Percentiles rank a stretch among this genome's conserved stretches.
Conservation (phyloP, 306 rosid species). For the Vigna mungo region DNA sequence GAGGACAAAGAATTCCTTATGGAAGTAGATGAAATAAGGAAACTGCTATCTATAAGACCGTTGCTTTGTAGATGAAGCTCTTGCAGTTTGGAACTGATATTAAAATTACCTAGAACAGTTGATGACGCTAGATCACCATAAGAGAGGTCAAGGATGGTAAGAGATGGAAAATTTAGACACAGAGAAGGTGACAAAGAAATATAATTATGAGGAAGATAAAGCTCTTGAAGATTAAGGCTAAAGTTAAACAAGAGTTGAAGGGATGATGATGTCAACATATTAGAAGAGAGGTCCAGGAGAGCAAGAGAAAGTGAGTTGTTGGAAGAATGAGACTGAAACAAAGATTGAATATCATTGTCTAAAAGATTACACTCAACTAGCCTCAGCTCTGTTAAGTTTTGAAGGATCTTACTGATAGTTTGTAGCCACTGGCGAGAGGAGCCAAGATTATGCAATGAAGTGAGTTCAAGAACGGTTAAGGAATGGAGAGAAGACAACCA, state of each 20-base stretch:
- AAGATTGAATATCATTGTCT: neutral
- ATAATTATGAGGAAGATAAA: neutral
- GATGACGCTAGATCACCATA: neutral
- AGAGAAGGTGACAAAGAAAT: neutral
- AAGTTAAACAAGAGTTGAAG: neutral
- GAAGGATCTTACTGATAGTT: neutral
- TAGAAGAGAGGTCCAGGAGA: neutral
- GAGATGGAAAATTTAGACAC: neutral
- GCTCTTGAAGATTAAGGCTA: neutral
- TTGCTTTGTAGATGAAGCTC: neutral
- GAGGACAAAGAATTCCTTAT: neutral
- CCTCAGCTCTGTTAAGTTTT: neutral
- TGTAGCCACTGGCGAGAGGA: neutral
- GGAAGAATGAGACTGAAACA: neutral
- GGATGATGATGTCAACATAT: neutral
- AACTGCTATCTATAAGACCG: neutral
- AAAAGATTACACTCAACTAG: neutral
- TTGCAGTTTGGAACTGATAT: neutral
- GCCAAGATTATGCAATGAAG: too few species aligned
- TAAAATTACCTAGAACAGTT: neutral
- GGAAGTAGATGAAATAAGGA: neutral
- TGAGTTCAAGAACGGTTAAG: slow-evolving; percentile 15
- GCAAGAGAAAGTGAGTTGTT: neutral
- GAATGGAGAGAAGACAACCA: slow-evolving; percentile 9
- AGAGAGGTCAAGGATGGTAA: neutral